Evolutionary conservation across 768 basidiomycete genomes (phyloP).

Genomic region (Lactarius hengduanensis): DNA sequence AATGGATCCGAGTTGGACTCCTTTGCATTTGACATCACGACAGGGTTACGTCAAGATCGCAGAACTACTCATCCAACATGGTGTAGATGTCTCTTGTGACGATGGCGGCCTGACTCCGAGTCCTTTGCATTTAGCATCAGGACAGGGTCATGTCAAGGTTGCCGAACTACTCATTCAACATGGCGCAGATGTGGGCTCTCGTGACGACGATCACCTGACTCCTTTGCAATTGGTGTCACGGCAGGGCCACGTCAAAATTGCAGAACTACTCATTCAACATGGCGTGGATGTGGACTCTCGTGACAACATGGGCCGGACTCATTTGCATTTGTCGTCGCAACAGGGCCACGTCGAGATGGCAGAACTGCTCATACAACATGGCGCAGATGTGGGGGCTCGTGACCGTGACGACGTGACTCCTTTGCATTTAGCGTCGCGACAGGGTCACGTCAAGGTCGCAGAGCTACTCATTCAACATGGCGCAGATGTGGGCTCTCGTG

Average conservation of each 20-base stretch:
- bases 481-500: no score
- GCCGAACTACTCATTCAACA: no score
- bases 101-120: not conserved
- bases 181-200: no score
- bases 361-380: not conserved
- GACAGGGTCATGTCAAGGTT: no score
- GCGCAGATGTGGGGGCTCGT: no score
- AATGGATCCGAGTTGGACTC: not conserved
- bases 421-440: no score
- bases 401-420: no score
- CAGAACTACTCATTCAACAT: not conserved
- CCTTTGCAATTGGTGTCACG: not conserved
- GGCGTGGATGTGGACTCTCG: not conserved
- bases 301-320: not conserved
- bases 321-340: not conserved
- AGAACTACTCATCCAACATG: not conserved
- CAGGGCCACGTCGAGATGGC: not conserved
- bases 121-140: no score
- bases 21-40: not conserved
- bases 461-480: no score
- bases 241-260: not conserved
- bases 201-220: not conserved
- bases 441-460: no score
- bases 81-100: not conserved
- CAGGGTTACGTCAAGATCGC: not conserved